Conservation (phyloP, 306 rosid genomes). For the Betula pendula region DNA sequence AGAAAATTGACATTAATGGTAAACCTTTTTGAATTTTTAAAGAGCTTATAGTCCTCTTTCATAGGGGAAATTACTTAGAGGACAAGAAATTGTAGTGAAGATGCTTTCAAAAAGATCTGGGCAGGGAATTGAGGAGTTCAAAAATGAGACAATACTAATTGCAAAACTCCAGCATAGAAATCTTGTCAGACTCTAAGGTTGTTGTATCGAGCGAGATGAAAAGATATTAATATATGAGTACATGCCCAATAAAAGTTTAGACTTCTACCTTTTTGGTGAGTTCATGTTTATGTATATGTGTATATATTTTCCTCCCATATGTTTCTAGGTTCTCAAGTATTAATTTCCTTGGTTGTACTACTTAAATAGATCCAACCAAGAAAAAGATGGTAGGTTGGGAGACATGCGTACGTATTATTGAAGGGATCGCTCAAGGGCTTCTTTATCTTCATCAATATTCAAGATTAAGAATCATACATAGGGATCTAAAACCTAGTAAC, state of each 20-base stretch:
- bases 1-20: no score
- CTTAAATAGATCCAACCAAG: not conserved
- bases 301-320: not conserved
- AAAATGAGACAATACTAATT: not conserved
- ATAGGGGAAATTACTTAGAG: not conserved
- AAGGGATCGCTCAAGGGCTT: not conserved
- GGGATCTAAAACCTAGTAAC: not conserved
- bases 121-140: not conserved
- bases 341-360: not conserved
- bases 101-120: not conserved
- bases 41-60: not conserved
- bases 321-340: not conserved
- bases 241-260: not conserved
- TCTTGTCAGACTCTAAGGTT: not conserved
- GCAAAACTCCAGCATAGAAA: not conserved
- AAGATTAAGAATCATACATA: not conserved
- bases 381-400: not conserved
- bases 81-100: not conserved
- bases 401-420: not conserved
- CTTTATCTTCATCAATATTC: not conserved
- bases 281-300: not conserved
- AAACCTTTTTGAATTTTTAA: not conserved
- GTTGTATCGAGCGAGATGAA: not conserved
- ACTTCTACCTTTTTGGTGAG: not conserved
- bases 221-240: not conserved